Evolutionary conservation across 352 stramenopile species (phyloP), one percentile per base, ranked within the genome.

Genomic region (Phytophthora tubulina): DNA sequence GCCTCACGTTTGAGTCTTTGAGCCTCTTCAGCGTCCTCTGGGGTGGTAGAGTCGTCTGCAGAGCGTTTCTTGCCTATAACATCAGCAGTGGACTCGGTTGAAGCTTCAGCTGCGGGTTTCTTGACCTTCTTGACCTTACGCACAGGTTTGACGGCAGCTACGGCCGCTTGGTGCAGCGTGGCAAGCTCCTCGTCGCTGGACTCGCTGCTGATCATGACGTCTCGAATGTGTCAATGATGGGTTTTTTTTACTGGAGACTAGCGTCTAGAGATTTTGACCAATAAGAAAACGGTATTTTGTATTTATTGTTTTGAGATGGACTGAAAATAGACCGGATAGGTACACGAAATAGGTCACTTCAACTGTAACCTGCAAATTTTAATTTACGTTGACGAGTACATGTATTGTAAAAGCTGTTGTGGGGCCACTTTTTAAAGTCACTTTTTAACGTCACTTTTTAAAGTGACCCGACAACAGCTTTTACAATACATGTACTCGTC

Each of bases 121-220:
- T 86, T 83, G 42, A 27, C 54, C 33, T 66, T 71, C 63, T 84
- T 78, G 32, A 70, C 42, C 42, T 76, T 78, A 4, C 72, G 67
- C 31, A 73, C 66, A 42, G 64, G 63, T 51, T 78, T 80, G 21
- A 54, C 53, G 27, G 72, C 56, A 36, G 75, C 63, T 10, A 76
- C 60, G 45, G 79, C 74, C 56, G 63, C 68, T 72, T 82, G 59
- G 74, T 91, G 83, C 63, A 92, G 76, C 76, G 81, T 85, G 41
- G 85, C 68, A n/a, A 96, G 77, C 81, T 96, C 89, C 57, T 94
- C 89, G 81, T 96, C 89, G 59, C 89, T 96, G 33, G 89, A 96
- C 81, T 96, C 89, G 82, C 89, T 96, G 81, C 86, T 94, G 75
- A 96, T 96, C 86, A 96, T 96, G 46, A 7, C 30, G 17, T 10